Conservation (phyloP, 2,329 filamentous ascomycete species). For the Cordyceps javanica region DNA sequence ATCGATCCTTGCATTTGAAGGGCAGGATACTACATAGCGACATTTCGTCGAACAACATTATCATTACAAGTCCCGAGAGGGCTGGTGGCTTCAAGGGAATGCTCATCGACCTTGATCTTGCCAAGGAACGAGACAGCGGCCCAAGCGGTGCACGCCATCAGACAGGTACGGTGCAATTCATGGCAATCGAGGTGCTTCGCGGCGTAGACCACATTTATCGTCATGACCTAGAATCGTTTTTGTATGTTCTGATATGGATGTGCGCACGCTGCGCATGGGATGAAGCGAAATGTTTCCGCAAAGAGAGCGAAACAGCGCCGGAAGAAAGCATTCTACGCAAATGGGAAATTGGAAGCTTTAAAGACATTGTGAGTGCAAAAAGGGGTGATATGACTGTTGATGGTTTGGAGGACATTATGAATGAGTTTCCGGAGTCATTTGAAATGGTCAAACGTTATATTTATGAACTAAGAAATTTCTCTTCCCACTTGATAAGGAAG, state of each 20-base stretch:
- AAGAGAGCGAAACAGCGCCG: neutral
- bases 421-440: slow-evolving; percentile 16
- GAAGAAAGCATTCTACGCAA: neutral
- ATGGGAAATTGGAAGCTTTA: neutral
- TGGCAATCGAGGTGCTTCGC: neutral
- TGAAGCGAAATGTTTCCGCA: neutral
- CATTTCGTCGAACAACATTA: slow-evolving; percentile 32
- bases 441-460: slow-evolving; percentile 16
- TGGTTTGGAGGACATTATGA: neutral
- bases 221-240: neutral
- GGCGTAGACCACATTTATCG: neutral
- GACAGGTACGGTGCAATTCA: slow-evolving; percentile 7
- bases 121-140: slow-evolving; percentile 7
- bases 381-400: neutral
- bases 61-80: slow-evolving; percentile 22
- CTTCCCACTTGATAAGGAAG: slow-evolving; percentile 7
- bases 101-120: slow-evolving; percentile 19
- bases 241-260: neutral
- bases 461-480: slow-evolving; percentile 13
- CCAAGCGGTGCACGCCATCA: neutral
- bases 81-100: slow-evolving; percentile 16
- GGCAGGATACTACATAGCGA: slow-evolving; percentile 31
- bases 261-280: neutral
- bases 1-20: slow-evolving; percentile 27
- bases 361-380: neutral